These are phyloP conservation scores for Typha latifolia DNA, from an alignment of 176 grass and related monocot genomes.

Conservation along the genomic window DNA sequence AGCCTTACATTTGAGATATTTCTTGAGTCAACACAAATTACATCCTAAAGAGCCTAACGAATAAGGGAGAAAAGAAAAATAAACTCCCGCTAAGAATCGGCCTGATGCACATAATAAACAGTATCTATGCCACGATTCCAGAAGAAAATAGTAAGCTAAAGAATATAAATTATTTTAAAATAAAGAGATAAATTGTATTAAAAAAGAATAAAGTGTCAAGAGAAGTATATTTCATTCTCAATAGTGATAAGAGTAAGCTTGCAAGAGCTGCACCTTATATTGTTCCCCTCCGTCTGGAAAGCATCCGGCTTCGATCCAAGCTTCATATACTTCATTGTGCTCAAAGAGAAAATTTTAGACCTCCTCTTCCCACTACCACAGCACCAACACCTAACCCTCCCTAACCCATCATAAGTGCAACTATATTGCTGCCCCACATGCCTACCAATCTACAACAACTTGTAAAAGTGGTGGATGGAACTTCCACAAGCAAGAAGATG, in stretches of 20 bases:
- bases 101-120: too few relatives aligned
- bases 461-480: background rate
- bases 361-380: slow-evolving; percentile 1
- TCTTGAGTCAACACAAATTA: too few relatives aligned
- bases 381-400: background rate
- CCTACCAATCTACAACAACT: background rate
- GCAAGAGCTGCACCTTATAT: slow-evolving; percentile 40
- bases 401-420: slow-evolving; percentile 2
- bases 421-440: background rate
- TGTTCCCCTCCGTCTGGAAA: slow-evolving; percentile 70
- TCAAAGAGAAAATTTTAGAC: slow-evolving; percentile 5
- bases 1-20: too few relatives aligned
- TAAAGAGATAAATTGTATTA: background rate
- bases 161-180: slow-evolving; percentile 9
- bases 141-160: slow-evolving; percentile 3
- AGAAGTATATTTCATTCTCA: background rate
- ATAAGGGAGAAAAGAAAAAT: too few relatives aligned
- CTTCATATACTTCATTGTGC: slow-evolving; percentile 98
- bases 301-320: slow-evolving; percentile 93
- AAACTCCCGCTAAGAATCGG: too few relatives aligned
- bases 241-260: background rate
- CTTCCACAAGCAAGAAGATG: background rate
- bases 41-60: too few relatives aligned
- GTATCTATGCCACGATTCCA: background rate
- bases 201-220: background rate